A percentile compares a stretch with the other conserved stretches of the same genome.
Conservation (phyloP, 139 green algal species). For the Chlamydomonas sp. region DNA sequence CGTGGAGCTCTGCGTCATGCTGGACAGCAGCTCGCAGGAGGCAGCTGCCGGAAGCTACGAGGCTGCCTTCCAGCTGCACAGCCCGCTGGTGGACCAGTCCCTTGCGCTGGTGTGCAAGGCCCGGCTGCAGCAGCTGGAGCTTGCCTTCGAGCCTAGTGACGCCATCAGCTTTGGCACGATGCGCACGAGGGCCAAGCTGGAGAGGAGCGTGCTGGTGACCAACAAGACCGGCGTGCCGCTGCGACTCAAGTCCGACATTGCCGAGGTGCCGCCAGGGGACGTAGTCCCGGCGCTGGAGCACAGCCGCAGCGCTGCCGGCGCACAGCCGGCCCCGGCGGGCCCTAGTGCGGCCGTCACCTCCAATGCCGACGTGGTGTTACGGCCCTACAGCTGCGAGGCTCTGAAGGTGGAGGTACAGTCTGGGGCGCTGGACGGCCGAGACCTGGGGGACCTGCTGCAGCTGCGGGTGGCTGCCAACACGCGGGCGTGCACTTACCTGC, state of each 20-base stretch:
- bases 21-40: background rate
- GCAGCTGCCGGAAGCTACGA: background rate
- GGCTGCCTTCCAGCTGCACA: background rate
- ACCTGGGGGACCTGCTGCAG: background rate
- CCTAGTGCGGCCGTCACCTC: background rate
- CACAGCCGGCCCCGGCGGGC: background rate
- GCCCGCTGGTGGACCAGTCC: background rate
- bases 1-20: background rate
- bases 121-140: constrained; percentile 24
- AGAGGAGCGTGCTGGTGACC: background rate
- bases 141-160: constrained; percentile 1
- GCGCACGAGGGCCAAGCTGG: background rate
- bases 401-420: constrained; percentile 1
- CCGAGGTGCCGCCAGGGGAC: background rate
- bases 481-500: background rate
- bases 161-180: constrained; percentile 22
- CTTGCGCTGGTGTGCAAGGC: background rate
- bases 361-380: background rate
- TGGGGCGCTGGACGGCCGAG: background rate
- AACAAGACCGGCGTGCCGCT: constrained; percentile 41
- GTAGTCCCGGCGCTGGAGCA: too few relatives aligned
- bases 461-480: constrained; percentile 17
- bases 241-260: constrained; percentile 18
- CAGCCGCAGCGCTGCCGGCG: too few relatives aligned
- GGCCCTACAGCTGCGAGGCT: background rate